phyloP scores from a whole-genome alignment of 495 filamentous ascomycete genomes.

The Aspergillus nidulans region DNA sequence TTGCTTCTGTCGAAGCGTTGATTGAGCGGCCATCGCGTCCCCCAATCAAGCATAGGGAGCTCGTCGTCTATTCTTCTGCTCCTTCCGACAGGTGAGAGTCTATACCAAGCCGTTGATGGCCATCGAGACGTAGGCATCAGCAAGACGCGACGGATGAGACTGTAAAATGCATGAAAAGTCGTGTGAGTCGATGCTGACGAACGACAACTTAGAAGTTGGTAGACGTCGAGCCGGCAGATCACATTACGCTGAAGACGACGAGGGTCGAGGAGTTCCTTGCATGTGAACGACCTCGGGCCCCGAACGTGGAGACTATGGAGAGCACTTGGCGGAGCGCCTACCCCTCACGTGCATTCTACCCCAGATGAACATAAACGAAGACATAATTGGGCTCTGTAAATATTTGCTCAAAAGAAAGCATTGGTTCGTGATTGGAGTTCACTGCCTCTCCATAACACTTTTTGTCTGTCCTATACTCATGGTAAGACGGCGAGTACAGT shows the following conservation, averaged over 20 bases:
- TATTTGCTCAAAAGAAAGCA: too few relatives aligned
- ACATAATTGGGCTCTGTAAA: too few relatives aligned
- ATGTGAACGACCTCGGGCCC: conserved; percentile 32
- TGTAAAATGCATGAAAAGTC: background rate
- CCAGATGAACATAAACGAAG: conserved; percentile 12
- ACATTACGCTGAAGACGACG: conserved; percentile 14
- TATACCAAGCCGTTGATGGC: conserved; percentile 16
- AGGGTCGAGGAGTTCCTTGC: conserved; percentile 9
- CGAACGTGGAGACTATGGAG: conserved; percentile 8
- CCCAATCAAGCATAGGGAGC: background rate
- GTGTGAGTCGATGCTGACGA: background rate
- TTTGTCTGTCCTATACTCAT: background rate
- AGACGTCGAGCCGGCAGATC: conserved; percentile 4
- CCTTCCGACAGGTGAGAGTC: conserved; percentile 17
- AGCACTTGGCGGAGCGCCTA: conserved; percentile 4
- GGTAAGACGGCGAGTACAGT: background rate
- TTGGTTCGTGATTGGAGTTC: too few relatives aligned
- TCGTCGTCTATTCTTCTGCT: background rate
- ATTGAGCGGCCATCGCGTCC: conserved; percentile 74
- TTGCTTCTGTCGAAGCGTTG: conserved; percentile 73
- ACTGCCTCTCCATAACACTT: too few relatives aligned
- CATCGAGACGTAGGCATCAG: conserved; percentile 11
- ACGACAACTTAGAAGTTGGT: background rate
- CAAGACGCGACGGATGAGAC: background rate
- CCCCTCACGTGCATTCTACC: conserved; percentile 24